Evolutionary conservation across 1,284 basidiomycete genomes (phyloP).

Genomic region (Fomitopsis schrenkii): DNA sequence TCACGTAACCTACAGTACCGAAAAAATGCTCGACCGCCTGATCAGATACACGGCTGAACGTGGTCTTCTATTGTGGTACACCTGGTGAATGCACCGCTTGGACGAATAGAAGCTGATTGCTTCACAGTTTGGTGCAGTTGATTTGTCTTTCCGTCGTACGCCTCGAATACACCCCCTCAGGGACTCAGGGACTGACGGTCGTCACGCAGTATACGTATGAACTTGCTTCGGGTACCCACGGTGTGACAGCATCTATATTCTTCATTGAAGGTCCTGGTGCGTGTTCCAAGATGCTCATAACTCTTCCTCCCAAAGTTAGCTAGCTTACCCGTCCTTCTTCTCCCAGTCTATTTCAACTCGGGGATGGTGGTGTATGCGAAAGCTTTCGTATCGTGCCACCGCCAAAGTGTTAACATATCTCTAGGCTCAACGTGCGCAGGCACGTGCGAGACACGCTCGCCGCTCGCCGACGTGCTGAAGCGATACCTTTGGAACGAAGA

Average conservation of each 20-base stretch:
- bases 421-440: background rate
- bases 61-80: background rate
- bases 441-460: conserved; percentile 15
- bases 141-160: background rate
- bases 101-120: background rate
- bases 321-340: background rate
- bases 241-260: background rate
- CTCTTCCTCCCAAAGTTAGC: background rate
- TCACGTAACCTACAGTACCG: background rate
- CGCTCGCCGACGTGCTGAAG: conserved; percentile 10
- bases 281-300: background rate
- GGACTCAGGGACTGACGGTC: background rate
- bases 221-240: background rate
- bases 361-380: background rate
- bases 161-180: background rate
- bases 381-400: background rate
- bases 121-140: background rate
- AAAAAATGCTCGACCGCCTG: background rate
- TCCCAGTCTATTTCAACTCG: background rate
- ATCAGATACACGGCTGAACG: background rate
- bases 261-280: background rate
- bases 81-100: background rate
- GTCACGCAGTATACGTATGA: background rate
- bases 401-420: background rate
- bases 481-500: background rate